These are phyloP conservation scores for Nakaseomyces bracarensis DNA, from an alignment of 1,139 yeast genomes.

Conservation along the genomic window DNA sequence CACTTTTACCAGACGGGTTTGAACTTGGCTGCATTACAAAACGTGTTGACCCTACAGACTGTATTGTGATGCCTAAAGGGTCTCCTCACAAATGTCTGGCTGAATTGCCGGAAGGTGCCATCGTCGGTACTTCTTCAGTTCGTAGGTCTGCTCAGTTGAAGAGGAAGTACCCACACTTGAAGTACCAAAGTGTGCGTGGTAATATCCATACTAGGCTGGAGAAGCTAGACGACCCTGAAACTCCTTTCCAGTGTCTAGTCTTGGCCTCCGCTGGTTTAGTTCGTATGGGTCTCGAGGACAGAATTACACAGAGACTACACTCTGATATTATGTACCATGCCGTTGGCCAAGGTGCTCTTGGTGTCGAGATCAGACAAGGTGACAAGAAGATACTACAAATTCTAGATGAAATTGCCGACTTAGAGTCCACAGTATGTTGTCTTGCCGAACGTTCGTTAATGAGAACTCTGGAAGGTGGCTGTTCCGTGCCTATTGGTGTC, in stretches of 20 bases:
- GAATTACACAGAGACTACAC: conserved; percentile 64
- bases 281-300: conserved; percentile 58
- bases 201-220: conserved; percentile 72
- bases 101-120: conserved; percentile 76
- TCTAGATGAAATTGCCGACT: conserved; percentile 57
- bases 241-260: conserved; percentile 65
- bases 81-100: conserved; percentile 54
- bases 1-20: conserved; percentile 80
- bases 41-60: conserved; percentile 90
- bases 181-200: conserved; percentile 79
- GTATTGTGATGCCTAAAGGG: conserved; percentile 68
- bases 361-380: conserved; percentile 72
- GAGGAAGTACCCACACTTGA: conserved; percentile 49
- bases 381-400: conserved; percentile 53
- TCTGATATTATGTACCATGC: conserved; percentile 91
- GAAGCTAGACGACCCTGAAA: conserved; percentile 56
- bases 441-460: conserved; percentile 83
- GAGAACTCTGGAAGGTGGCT: conserved; percentile 91
- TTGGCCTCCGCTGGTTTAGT: conserved; percentile 88
- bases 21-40: conserved; percentile 79
- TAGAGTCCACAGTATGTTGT: conserved; percentile 65
- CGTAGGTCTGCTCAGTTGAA: conserved; percentile 78
- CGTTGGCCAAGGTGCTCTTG: conserved; percentile 96
- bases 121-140: conserved; percentile 91
- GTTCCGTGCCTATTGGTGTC: conserved; percentile 95